Conservation (phyloP, 495 filamentous ascomycete species). For the Penicillium subrubescens region DNA sequence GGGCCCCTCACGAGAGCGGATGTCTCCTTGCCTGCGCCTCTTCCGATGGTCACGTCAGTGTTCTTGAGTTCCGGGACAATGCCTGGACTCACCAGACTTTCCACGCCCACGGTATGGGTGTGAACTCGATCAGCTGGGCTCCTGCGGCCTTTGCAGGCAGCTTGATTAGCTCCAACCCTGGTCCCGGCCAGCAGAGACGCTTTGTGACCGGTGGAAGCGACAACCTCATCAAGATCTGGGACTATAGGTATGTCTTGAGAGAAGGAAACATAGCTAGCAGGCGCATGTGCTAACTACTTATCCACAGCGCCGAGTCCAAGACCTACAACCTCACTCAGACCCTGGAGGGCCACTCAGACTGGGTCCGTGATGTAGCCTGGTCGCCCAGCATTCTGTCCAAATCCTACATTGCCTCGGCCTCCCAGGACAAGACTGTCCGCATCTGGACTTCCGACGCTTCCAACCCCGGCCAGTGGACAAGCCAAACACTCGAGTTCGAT, state of each 20-base stretch:
- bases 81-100: slow-evolving; percentile 83
- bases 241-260: slow-evolving; percentile 50
- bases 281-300: slow-evolving; percentile 12
- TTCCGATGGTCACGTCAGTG: slow-evolving; percentile 87
- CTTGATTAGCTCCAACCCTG: slow-evolving; percentile 70
- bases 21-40: slow-evolving; percentile 94
- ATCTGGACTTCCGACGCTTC: slow-evolving; percentile 87
- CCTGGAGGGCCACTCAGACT: slow-evolving; percentile 84
- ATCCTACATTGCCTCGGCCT: slow-evolving; percentile 90
- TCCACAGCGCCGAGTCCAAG: slow-evolving; percentile 50
- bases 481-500: slow-evolving; percentile 83
- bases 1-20: slow-evolving; percentile 94
- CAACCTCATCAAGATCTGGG: slow-evolving; percentile 91
- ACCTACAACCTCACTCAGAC: slow-evolving; percentile 57
- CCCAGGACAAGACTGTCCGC: slow-evolving; percentile 94
- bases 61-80: slow-evolving; percentile 96
- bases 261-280: neutral
- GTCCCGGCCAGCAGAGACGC: slow-evolving; percentile 62
- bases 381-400: slow-evolving; percentile 90
- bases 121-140: slow-evolving; percentile 95
- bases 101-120: slow-evolving; percentile 86
- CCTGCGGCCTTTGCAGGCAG: slow-evolving; percentile 78
- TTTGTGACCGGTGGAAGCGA: slow-evolving; percentile 96
- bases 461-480: slow-evolving; percentile 69
- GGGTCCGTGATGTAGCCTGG: slow-evolving; percentile 98